phyloP scores from a whole-genome alignment of 2,329 filamentous ascomycete species.

The Dactylonectria estremocensis region DNA sequence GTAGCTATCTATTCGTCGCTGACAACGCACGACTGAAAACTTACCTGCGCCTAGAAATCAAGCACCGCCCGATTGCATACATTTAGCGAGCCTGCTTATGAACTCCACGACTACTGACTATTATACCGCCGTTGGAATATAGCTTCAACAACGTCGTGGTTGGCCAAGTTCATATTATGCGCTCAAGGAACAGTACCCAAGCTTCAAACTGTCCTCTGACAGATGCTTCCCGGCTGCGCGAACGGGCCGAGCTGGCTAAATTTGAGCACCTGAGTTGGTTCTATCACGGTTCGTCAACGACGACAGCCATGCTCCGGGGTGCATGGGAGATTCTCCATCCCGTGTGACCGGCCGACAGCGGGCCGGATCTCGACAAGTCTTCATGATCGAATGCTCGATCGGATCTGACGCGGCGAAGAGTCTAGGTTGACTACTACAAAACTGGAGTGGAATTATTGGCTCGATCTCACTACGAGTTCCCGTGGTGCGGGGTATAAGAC shows the following conservation, averaged over 20 bases:
- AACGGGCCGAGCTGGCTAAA: not conserved
- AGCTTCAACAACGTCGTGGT: not conserved
- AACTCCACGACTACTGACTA: not conserved
- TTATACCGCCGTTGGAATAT: not conserved
- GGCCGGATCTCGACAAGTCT: slow-evolving; percentile 1
- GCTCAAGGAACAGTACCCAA: no score
- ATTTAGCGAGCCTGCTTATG: not conserved
- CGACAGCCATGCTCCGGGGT: not conserved
- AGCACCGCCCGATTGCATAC: not conserved
- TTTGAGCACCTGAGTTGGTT: not conserved
- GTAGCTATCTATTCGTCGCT: not conserved
- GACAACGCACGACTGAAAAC: not conserved
- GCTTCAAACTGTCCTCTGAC: not conserved
- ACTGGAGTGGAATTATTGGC: not conserved
- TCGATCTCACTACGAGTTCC: not conserved
- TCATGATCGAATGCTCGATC: slow-evolving; percentile 14
- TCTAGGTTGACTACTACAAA: not conserved
- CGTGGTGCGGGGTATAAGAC: slow-evolving; percentile 12
- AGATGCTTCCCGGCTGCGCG: not conserved
- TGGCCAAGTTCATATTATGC: not conserved
- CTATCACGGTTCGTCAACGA: not conserved
- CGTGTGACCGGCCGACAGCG: not conserved
- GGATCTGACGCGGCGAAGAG: slow-evolving; percentile 6
- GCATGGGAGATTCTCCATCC: slow-evolving; percentile 2
- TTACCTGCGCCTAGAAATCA: not conserved